Percentiles rank a stretch among this genome's conserved stretches.
These are phyloP conservation scores for Boletales sp. DNA, from an alignment of 768 basidiomycete species.

Conservation along the genomic window DNA sequence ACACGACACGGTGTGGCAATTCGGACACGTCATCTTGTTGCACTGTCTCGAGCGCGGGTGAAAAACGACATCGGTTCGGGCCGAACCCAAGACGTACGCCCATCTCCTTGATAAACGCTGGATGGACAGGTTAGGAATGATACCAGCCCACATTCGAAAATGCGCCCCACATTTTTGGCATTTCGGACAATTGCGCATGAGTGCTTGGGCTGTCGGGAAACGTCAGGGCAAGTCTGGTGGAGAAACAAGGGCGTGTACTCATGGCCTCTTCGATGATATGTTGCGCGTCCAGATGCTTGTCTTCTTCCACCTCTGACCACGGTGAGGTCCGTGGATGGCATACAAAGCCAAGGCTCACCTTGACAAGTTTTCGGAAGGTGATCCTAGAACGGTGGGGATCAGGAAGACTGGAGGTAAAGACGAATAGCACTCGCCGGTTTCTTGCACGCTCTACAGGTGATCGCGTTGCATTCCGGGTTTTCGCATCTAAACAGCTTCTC, in stretches of 20 bases:
- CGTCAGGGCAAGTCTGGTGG: background rate
- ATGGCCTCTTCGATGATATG: slow-evolving; percentile 91
- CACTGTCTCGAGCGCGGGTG: slow-evolving; percentile 45
- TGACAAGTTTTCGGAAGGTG: slow-evolving; percentile 80
- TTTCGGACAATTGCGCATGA: slow-evolving; percentile 86
- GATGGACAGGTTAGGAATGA: slow-evolving; percentile 1
- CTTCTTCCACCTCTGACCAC: slow-evolving; percentile 64
- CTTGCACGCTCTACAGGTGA: slow-evolving; percentile 81
- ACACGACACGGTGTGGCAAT: slow-evolving; percentile 73
- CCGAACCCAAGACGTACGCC: slow-evolving; percentile 52
- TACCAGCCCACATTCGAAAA: background rate
- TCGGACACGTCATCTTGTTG: slow-evolving; percentile 86
- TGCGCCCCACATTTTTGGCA: slow-evolving; percentile 65
- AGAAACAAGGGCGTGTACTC: slow-evolving; percentile 48
- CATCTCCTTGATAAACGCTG: slow-evolving; percentile 75
- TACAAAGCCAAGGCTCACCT: slow-evolving; percentile 37
- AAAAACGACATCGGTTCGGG: background rate
- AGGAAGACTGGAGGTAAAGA: slow-evolving; percentile 3
- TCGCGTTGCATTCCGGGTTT: slow-evolving; percentile 63
- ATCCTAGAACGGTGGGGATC: no score
- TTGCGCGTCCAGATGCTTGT: slow-evolving; percentile 67
- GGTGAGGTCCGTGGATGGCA: background rate
- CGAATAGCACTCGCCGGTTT: slow-evolving; percentile 46
- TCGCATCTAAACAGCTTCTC: slow-evolving; percentile 60
- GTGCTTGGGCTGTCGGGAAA: slow-evolving; percentile 54